Base-by-base conservation (phyloP, 176 grass and related monocot species). In the Canna indica region DNA sequence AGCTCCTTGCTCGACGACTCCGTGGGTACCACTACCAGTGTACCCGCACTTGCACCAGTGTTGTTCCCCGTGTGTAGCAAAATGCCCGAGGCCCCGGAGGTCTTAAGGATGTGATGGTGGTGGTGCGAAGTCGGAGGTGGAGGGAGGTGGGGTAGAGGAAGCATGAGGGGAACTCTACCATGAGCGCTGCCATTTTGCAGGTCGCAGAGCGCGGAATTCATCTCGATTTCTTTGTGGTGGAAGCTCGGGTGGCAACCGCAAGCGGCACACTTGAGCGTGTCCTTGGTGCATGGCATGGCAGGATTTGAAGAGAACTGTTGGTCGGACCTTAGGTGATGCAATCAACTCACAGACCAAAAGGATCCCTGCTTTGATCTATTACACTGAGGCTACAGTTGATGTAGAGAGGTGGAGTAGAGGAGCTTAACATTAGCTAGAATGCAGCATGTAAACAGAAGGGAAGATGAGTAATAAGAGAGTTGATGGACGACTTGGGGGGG, bases 171-270 rank as follows among this genome's bases (percentile, higher is more conserved):
- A 31, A 68, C 14, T 17, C 79, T 59, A 44, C 73, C 62, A 35
- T 58, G 39, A 39, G 54, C 71, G 26, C 22, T 52, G 0, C 73
- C 24, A 47, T 24, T 56, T 48, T 74, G 46, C 39, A 54, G 26
- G 18, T 35, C 5, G 73, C 78, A 22, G 66, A 75, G 8, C 16
- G 59, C 10, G 46, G 82, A 48, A 7, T 35, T 12, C 38, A 73
- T 18, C 17, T 34, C 22, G n/a, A 78, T 53, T 65, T 84, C 88
- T 53, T 87, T 86, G 34, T 88, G 85, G 77, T 91, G 94, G 86
- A 97, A 97, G 82, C 89, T 99, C n/a, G 89, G 88, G 75, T 99
- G 94, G 86, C 94, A 99, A 41, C 82, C 82, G 82, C 94, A 99
- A 12, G 94, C 89, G 39, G 86, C 94, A 61, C 94, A 99, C 35